Base-by-base conservation (phyloP, 768 basidiomycete species). In the Mycena latifolia region DNA sequence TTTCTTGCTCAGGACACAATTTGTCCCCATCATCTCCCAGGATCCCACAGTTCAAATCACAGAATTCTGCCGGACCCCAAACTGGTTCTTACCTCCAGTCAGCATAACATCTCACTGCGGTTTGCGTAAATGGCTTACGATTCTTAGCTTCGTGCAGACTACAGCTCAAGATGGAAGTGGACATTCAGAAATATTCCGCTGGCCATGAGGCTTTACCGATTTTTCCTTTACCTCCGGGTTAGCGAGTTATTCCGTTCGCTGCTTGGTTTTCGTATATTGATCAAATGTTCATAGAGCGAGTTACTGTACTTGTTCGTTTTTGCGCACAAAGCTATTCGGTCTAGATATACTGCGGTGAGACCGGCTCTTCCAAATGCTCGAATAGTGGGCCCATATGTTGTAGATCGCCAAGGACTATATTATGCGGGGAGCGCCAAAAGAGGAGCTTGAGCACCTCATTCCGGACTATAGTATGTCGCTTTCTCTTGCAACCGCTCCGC, bases 61-160 rank as follows among this genome's bases (percentile, higher is more conserved):
- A 61, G 87, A 91, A 72, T 87, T 90, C 71, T 85, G 83, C 64
- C 79, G 89, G 55, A 88, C 85, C 43, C 87, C 86, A 22, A 84
- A 86, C 67, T 90, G 88, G 88, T 86, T 80, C 69, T 43, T 83
- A 2, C 83, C 84, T 3, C 82, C 84, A 65, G 88, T 89, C 70
- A 70, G 82, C 20, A 37, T n/a, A n/a, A 22, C 20, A 14, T 20
- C n/a, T 20, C n/a, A n/a, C 41, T n/a, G 41, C 18, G 17, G 39
- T 39, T n/a, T 43, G 41, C n/a, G 41, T 75, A 27, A 47, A 28
- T 55, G 28, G 35, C 28, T 45, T 15, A 14, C 31, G 47, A n/a
- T 39, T 18, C 24, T n/a, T 20, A 37, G 39, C 47, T 1, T 20
- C 54, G 7, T 10, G 31, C 5, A 1, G 17, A 43, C 11, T 11